Conservation (phyloP, 106 monocot species). For the Dendrobium chrysotoxum region DNA sequence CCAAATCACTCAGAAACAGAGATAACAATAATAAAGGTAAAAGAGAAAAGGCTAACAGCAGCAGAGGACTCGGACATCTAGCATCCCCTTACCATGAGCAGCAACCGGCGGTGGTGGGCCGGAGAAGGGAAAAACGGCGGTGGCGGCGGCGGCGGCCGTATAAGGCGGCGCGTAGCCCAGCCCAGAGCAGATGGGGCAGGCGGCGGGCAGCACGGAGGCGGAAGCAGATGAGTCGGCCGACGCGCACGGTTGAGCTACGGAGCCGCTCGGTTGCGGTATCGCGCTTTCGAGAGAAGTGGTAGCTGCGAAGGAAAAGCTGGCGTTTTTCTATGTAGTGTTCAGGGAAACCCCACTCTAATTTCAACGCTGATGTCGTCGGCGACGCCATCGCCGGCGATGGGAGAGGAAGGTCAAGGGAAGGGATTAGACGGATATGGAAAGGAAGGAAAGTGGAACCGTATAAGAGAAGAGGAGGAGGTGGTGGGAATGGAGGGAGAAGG, state of each 20-base stretch:
- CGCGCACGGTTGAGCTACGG: background rate
- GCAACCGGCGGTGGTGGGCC: too few relatives aligned
- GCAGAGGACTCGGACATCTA: too few relatives aligned
- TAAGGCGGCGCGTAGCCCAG: background rate
- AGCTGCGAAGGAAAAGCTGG: conserved; percentile 19
- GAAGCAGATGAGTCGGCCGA: conserved; percentile 4
- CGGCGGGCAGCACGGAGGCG: conserved; percentile 10
- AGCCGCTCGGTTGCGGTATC: background rate
- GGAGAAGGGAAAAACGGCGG: too few relatives aligned
- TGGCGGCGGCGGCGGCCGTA: background rate
- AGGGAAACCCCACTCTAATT: background rate
- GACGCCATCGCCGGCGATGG: background rate
- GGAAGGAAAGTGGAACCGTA: background rate
- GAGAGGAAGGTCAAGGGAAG: background rate
- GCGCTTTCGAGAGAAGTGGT: conserved; percentile 14
- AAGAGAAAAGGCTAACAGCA: too few relatives aligned
- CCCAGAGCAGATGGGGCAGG: conserved; percentile 11
- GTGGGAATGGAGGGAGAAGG: background rate
- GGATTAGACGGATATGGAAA: background rate
- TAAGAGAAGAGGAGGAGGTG: background rate
- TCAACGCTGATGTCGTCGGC: background rate
- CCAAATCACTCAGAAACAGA: too few relatives aligned
- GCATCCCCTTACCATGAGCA: too few relatives aligned
- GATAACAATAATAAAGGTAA: too few relatives aligned
- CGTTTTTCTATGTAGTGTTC: conserved; percentile 9